These are phyloP conservation scores for Trametes elegans DNA, from an alignment of 768 basidiomycete genomes.

Conservation along the genomic window DNA sequence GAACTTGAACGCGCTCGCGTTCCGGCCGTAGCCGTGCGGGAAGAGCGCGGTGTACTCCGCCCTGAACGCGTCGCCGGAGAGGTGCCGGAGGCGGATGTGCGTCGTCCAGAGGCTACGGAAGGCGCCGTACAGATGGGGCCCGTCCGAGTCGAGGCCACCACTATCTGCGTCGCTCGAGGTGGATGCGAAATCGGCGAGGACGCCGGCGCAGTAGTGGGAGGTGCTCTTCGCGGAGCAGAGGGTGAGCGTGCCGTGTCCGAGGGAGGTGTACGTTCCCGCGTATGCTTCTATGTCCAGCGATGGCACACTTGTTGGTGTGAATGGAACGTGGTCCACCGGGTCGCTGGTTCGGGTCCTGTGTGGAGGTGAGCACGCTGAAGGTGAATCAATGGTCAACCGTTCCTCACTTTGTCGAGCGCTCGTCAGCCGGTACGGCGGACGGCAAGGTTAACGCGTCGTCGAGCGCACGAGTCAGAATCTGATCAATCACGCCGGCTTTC, in stretches of 20 bases:
- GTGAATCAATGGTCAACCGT: too few relatives aligned
- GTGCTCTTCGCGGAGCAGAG: constrained; percentile 33
- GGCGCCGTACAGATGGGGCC: constrained; percentile 12
- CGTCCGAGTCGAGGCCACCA: background rate
- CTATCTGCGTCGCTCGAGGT: background rate
- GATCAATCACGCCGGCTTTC: background rate
- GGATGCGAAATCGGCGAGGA: constrained; percentile 32
- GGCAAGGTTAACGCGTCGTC: constrained; percentile 4
- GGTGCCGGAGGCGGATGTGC: constrained; percentile 34
- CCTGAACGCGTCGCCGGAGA: constrained; percentile 17
- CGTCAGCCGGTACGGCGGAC: too few relatives aligned
- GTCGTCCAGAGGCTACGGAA: constrained; percentile 30
- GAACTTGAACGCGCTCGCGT: constrained; percentile 20
- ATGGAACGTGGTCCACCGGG: background rate
- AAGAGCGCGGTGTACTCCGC: constrained; percentile 30
- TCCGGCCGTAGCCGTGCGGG: constrained; percentile 37
- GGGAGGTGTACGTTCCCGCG: constrained; percentile 36
- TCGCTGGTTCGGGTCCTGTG: background rate
- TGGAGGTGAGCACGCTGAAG: background rate
- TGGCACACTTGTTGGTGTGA: background rate
- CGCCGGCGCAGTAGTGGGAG: constrained; percentile 25
- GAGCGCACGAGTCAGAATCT: constrained; percentile 6
- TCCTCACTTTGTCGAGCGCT: too few relatives aligned
- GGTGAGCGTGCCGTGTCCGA: constrained; percentile 38
- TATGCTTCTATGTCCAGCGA: constrained; percentile 26